These are phyloP conservation scores for Panellus pusillus DNA, from an alignment of 768 basidiomycete genomes.

Conservation along the genomic window DNA sequence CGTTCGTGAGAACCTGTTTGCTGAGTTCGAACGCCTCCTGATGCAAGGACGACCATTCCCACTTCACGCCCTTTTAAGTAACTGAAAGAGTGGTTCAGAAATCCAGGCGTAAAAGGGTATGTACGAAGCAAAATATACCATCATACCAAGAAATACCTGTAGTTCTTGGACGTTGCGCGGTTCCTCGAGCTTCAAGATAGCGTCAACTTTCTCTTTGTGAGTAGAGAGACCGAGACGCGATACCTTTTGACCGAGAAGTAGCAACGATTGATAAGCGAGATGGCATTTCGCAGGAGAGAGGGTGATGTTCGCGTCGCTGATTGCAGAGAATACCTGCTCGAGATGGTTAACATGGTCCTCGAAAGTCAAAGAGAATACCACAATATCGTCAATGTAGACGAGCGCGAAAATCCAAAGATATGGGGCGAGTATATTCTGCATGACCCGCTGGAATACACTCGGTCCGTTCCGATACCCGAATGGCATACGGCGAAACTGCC, in stretches of 20 bases:
- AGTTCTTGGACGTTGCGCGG: conserved; percentile 28
- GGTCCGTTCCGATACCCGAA: conserved; percentile 39
- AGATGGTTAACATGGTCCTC: conserved; percentile 33
- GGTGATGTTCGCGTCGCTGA: conserved; percentile 29
- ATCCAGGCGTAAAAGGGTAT: conserved; percentile 36
- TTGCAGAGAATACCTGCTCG: conserved; percentile 28
- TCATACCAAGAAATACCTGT: conserved; percentile 36
- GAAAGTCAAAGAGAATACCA: conserved; percentile 30
- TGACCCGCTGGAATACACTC: conserved; percentile 39
- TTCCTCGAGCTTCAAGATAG: conserved; percentile 30
- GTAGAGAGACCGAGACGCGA: conserved; percentile 38
- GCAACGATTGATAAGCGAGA: conserved; percentile 30
- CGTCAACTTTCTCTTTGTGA: conserved; percentile 35
- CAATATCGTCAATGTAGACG: conserved; percentile 45
- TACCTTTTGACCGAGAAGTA: conserved; percentile 40
- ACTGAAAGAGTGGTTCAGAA: conserved; percentile 31
- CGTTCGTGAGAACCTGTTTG: conserved; percentile 28
- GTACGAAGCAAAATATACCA: conserved; percentile 36
- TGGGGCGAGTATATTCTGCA: conserved; percentile 35
- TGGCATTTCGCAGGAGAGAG: conserved; percentile 36
- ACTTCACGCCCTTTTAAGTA: conserved; percentile 29
- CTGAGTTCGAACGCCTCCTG: conserved; percentile 27
- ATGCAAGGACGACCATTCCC: conserved; percentile 24
- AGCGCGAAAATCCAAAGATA: conserved; percentile 39
- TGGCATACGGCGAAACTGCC: conserved; percentile 42